phyloP scores from a whole-genome alignment of 176 grass and related monocot species.

The Secale cereale region DNA sequence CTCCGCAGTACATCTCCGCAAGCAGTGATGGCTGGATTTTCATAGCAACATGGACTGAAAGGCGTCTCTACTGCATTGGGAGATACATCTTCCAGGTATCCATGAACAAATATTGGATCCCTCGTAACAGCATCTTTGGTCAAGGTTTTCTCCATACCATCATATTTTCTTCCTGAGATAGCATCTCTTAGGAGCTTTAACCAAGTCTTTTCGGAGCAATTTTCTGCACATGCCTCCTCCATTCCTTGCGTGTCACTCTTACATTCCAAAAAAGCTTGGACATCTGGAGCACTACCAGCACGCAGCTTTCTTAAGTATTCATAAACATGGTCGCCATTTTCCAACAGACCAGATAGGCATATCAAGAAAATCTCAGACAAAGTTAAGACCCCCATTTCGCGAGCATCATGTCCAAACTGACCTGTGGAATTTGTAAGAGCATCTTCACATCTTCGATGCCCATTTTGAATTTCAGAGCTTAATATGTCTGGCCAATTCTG shows the following conservation, averaged over 20 bases:
- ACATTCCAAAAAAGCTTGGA: slow-evolving; percentile 16
- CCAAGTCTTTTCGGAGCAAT: slow-evolving; percentile 54
- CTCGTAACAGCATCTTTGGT: slow-evolving; percentile 22
- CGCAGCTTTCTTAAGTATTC: slow-evolving; percentile 46
- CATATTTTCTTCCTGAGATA: slow-evolving; percentile 42
- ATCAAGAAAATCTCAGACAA: slow-evolving; percentile 83
- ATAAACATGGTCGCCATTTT: slow-evolving; percentile 78
- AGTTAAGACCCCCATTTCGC: slow-evolving; percentile 63
- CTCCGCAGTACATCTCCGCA: slow-evolving; percentile 52
- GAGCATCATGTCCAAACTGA: slow-evolving; percentile 46
- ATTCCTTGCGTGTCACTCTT: slow-evolving; percentile 7
- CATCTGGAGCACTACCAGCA: slow-evolving; percentile 19
- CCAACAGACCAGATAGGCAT: slow-evolving; percentile 72
- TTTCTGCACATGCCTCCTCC: slow-evolving; percentile 19
- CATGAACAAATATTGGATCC: slow-evolving; percentile 1
- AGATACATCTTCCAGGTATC: slow-evolving; percentile 7
- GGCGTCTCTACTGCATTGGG: slow-evolving; percentile 26
- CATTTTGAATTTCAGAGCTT: slow-evolving; percentile 16
- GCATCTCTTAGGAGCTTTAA: slow-evolving; percentile 63
- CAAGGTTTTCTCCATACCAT: slow-evolving; percentile 23
- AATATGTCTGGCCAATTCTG: slow-evolving; percentile 21
- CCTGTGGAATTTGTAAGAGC: slow-evolving; percentile 27
- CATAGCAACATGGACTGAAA: slow-evolving; percentile 38
- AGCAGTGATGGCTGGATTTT: slow-evolving; percentile 66
- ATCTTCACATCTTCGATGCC: slow-evolving; percentile 15